A percentile compares a stretch with the other conserved stretches of the same genome.
Evolutionary conservation across 2,329 filamentous ascomycete genomes (phyloP).

Genomic region (Ophiostoma novo-ulmi): DNA sequence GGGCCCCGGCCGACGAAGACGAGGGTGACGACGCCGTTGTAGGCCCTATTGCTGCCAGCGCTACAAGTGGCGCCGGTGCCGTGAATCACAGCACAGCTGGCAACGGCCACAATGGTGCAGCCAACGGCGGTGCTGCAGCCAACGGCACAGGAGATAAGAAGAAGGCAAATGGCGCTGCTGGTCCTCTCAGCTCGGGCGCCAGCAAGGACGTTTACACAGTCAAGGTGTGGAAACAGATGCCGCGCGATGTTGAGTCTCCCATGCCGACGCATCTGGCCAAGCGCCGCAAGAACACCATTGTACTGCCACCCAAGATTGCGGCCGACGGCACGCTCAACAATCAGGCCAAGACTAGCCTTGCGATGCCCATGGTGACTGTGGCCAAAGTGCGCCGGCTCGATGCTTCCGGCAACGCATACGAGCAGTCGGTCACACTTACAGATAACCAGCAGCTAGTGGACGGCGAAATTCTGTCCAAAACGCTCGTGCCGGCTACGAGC

Average conservation of each 20-base stretch:
- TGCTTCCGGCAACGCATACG: conserved; percentile 71
- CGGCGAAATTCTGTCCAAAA: conserved; percentile 68
- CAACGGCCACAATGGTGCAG: background rate
- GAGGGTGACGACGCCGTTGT: conserved; percentile 51
- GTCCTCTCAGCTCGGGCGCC: background rate
- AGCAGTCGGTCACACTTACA: conserved; percentile 75
- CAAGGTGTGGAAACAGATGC: conserved; percentile 58
- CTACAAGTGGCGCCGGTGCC: background rate
- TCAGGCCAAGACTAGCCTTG: conserved; percentile 30
- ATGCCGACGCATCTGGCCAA: conserved; percentile 55
- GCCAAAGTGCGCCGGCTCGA: conserved; percentile 76
- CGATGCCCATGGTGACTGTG: conserved; percentile 58
- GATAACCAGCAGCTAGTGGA: conserved; percentile 75
- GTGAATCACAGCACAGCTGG: conserved; percentile 23
- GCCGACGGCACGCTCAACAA: conserved; percentile 34
- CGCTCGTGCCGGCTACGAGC: conserved; percentile 44
- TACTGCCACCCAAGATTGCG: conserved; percentile 47
- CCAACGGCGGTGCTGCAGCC: conserved; percentile 26
- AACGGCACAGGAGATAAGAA: conserved; percentile 38
- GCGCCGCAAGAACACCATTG: conserved; percentile 57
- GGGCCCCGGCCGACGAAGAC: conserved; percentile 57
- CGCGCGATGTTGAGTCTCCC: conserved; percentile 52
- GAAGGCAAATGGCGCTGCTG: conserved; percentile 31
- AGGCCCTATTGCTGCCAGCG: conserved; percentile 21
- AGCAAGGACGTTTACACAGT: conserved; percentile 45